These are phyloP conservation scores for Alnus rubra DNA, from an alignment of 306 rosid genomes.

Conservation along the genomic window DNA sequence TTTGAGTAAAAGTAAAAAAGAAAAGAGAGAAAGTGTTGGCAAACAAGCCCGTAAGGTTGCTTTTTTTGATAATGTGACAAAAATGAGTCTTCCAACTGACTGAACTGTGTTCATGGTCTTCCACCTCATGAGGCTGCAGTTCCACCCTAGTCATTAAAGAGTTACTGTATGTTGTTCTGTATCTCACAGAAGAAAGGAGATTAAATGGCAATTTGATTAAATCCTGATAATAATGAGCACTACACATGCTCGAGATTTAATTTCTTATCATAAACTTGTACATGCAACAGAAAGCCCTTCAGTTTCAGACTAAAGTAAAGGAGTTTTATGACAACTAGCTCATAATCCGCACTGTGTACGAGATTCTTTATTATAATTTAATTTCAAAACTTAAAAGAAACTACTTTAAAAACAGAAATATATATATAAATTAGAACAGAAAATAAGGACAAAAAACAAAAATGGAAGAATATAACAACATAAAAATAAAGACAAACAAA, in stretches of 20 bases:
- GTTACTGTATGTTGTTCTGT: not conserved
- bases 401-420: too few species aligned
- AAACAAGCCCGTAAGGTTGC: slow-evolving; percentile 1
- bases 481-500: too few species aligned
- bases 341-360: too few species aligned
- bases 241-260: not conserved
- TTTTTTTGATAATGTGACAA: slow-evolving; percentile 10
- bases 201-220: not conserved
- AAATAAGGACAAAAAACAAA: too few species aligned
- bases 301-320: not conserved
- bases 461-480: too few species aligned
- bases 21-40: too few species aligned
- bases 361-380: too few species aligned
- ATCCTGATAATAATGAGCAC: slow-evolving; percentile 2
- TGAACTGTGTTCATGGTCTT: not conserved
- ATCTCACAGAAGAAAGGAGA: not conserved
- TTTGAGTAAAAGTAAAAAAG: too few species aligned
- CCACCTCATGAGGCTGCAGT: not conserved
- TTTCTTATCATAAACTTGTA: slow-evolving; percentile 20
- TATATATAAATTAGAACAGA: too few species aligned
- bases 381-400: too few species aligned
- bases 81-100: not conserved
- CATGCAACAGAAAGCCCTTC: not conserved
- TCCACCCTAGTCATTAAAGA: not conserved
- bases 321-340: not conserved